Conservation (phyloP, 805 yeast genomes). For the Pichia pseudocactophila region DNA sequence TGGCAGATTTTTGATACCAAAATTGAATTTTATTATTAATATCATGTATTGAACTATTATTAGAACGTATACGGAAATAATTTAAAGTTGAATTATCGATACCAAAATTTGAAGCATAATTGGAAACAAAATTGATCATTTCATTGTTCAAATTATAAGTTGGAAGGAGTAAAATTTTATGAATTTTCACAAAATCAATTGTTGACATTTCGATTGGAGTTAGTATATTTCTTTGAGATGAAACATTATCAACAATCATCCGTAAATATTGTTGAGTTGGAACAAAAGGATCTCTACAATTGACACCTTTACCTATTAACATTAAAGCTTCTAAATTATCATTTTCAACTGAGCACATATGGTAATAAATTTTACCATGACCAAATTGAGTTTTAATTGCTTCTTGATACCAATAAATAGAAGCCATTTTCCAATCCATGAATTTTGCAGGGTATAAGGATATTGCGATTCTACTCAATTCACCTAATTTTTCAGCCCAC, state of each 20-base stretch:
- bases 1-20: constrained; percentile 70
- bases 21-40: constrained; percentile 45
- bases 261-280: constrained; percentile 74
- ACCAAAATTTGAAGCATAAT: constrained; percentile 61
- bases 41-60: constrained; percentile 27
- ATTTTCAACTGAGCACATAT: constrained; percentile 79
- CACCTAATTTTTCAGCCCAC: constrained; percentile 86
- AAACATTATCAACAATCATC: constrained; percentile 70
- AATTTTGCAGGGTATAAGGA: constrained; percentile 71
- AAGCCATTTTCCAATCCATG: constrained; percentile 78
- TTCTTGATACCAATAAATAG: constrained; percentile 74
- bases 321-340: constrained; percentile 69
- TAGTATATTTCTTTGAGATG: constrained; percentile 52
- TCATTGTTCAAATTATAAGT: constrained; percentile 45
- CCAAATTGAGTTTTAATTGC: constrained; percentile 71
- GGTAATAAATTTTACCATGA: constrained; percentile 80
- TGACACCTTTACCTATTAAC: constrained; percentile 69
- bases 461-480: constrained; percentile 79
- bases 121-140: constrained; percentile 49
- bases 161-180: constrained; percentile 58
- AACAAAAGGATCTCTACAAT: constrained; percentile 74
- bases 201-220: constrained; percentile 51
- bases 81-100: constrained; percentile 54
- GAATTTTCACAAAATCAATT: constrained; percentile 56
- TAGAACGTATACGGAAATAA: constrained; percentile 42